Evolutionary conservation across 1,139 yeast genomes (phyloP), one percentile per base, ranked within the genome.

Genomic region (Diutina siamensis): DNA sequence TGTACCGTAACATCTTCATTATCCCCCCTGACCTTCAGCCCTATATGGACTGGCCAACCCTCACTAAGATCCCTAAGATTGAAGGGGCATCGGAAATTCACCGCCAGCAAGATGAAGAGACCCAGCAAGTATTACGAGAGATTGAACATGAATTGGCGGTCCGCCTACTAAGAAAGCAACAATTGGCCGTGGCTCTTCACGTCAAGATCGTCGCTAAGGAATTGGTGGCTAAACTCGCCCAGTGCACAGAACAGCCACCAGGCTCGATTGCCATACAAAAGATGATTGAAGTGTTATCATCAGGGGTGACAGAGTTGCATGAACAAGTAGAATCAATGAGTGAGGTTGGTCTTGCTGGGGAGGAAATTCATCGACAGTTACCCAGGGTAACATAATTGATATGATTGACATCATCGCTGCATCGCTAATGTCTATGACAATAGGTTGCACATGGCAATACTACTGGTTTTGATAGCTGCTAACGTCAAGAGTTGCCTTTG

Each of bases 1-100:
- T 38, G 42, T 25, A 25, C 21, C 42, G 42, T 25, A 38, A 38
- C n/a, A 38, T 38, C n/a, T 38, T 38, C 15, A 9, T 25, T 13
- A 25, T 38, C 13, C 42, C 42, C 13, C 20, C 13, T 9, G 21
- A 25, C 21, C 31, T 38, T 3, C 32, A 22, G n/a, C 19, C 28
- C 3, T 18, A 22, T 10, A 12, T 38, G 19, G 32, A 38, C 17
- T 22, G 42, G 32, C 31, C 27, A 8, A 15, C 22, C 10, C 28
- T 35, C 3, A 21, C 40, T 5, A 22, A 22, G 18, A 20, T 22
- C 10, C 22, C n/a, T 8, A 21, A n/a, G 12, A 22, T 35, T n/a
- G 18, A 21, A 4, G 22, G 20, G 4, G 40, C 22, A 5, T 7
- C 13, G 4, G 18, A 21, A 17, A 22, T 20, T 9, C 40, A 22